Evolutionary conservation across 371 early-diverging fungal species (phyloP), one percentile per base, ranked within the genome.

Genomic region (Neoconidiobolus thromboides): DNA sequence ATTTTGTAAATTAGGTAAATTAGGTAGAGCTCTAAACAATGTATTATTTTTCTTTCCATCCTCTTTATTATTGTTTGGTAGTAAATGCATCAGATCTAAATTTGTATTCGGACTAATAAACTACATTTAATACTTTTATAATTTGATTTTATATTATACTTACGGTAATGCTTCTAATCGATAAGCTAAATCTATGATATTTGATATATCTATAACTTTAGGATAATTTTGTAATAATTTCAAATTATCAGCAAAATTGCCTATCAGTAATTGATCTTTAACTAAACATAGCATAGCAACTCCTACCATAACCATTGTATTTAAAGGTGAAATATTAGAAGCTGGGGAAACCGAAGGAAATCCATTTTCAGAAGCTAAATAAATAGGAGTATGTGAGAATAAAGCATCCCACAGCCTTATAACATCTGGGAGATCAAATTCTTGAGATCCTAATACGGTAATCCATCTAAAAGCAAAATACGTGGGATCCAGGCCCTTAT

Each of bases 391-490:
- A 36, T 51, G 38, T 38, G 53, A 43, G 12, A 90, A 68, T 10
- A 88, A 63, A 42, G 88, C 77, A 68, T 91, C 91, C 91, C 91
- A 91, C 43, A 91, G 66, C 9, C 85, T 72, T 60, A 91, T 80
- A 0, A 87, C 81, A 66, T 86, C 86, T 0, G 90, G 89, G 9
- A 91, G 67, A 55, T 76, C 73, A 72, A 85, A 90, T 71, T 89
- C 91, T 65, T 87, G 89, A 0, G 87, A 78, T 47, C 85, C 82
- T 43, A 87, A 65, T 1, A 87, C 88, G 1, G 89, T 82, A 55
- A 89, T 69, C 91, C 91, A 91, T 0, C 90, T 78, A 65, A 91
- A 84, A 9, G 85, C 79, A 69, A 83, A 91, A 62, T 82, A 88
- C 42, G 82, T 81, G 37, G 87, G 82, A 47, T 83, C 76, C 49